Evolutionary conservation across 805 yeast genomes (phyloP), one percentile per base, ranked within the genome.

Genomic region (Myxozyma sirexii): DNA sequence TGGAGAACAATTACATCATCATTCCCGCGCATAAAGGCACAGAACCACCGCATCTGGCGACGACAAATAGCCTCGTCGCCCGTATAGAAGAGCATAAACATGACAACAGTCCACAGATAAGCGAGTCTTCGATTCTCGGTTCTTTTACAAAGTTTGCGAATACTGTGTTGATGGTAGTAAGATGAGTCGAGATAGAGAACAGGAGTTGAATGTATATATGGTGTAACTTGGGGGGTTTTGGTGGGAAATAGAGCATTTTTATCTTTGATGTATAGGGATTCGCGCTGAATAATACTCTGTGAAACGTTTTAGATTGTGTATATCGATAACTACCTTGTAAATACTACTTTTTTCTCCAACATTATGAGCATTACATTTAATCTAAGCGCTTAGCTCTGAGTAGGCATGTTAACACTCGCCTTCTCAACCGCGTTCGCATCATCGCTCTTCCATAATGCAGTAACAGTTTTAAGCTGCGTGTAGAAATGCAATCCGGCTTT

Each of bases 381-480:
- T 24, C 33, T 12, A 21, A 42, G n/a, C 15, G 31, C n/a, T 43
- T 67, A 76, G 55, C 62, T 72, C 59, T 86, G 90, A 35, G 83
- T 82, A 31, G 91, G 91, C 90, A 86, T 85, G 12, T 83, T 76
- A 12, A 87, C 85, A 23, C 84, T 76, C 12, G 88, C 85, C 70
- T 78, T 80, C 42, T 75, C 71, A 64, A 79, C 80, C 12, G 75
- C 79, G 13, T 71, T 76, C 33, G 81, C 80, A 52, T 78, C 77
- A 69, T 79, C 80, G 29, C 82, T 75, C 68, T 81, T 80, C 92
- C 92, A 86, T 62, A 81, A 80, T 31, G 84, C 72, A 21, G 92
- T 87, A 57, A 86, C 85, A 26, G 92, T 87, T 79, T 86, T 87
- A 68, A 87, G 83, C 76, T 85, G 86, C 35, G 92, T 86, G 75